phyloP scores from a whole-genome alignment of 2,329 filamentous ascomycete genomes.

The Claviceps maximensis region DNA sequence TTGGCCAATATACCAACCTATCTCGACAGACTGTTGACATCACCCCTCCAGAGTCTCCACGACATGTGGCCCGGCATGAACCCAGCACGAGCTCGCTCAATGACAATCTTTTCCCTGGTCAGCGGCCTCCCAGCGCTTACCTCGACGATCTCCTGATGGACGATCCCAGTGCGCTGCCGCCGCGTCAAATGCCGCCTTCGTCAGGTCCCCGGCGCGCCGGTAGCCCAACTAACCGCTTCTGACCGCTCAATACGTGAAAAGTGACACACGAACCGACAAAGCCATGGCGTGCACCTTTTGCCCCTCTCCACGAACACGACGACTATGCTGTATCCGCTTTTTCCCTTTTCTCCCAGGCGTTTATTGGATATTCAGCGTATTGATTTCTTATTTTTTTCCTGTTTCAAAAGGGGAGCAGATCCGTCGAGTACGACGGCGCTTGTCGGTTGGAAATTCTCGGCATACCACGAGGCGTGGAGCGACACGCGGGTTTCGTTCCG shows the following conservation, averaged over 20 bases:
- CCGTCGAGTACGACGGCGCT: neutral
- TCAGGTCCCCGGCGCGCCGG: conserved; percentile 7
- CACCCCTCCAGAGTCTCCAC: conserved; percentile 54
- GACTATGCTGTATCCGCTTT: no score
- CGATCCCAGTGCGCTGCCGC: conserved; percentile 41
- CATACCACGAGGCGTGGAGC: neutral
- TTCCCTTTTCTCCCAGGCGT: neutral
- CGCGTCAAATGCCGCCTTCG: conserved; percentile 23
- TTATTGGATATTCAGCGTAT: neutral
- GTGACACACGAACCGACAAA: neutral
- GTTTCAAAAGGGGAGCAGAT: neutral
- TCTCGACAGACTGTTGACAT: conserved; percentile 31
- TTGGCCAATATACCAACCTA: conserved; percentile 29
- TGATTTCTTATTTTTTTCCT: neutral
- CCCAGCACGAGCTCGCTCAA: conserved; percentile 54
- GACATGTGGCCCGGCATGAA: conserved; percentile 34
- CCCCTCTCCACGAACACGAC: no score
- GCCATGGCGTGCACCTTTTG: neutral
- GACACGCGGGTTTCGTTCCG: no score
- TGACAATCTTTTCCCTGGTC: conserved; percentile 41
- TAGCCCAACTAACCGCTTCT: conserved; percentile 16
- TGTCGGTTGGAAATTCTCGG: neutral
- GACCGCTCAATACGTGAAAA: neutral
- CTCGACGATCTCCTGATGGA: conserved; percentile 82
- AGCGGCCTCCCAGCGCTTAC: conserved; percentile 74